These are phyloP conservation scores for Aspergillus sp. DNA, from an alignment of 2,329 filamentous ascomycete species.

Conservation along the genomic window DNA sequence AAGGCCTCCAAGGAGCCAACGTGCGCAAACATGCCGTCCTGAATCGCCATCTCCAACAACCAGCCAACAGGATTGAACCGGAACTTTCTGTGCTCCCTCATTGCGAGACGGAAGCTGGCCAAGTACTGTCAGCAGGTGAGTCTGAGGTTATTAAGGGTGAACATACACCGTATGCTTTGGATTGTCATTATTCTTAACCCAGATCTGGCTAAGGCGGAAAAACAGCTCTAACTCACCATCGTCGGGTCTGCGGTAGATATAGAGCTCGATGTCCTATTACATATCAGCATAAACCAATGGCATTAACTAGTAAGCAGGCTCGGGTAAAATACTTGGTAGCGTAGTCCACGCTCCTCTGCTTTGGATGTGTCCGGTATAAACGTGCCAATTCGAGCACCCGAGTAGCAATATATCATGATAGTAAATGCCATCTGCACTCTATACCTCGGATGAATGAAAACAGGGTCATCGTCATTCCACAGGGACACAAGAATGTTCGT, in stretches of 20 bases:
- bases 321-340: conserved; percentile 12
- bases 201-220: conserved; percentile 13
- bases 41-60: conserved; percentile 10
- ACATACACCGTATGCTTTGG: conserved; percentile 9
- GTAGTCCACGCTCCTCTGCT: conserved; percentile 8
- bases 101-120: conserved; percentile 9
- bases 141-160: not conserved
- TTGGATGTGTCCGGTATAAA: conserved; percentile 15
- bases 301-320: not conserved
- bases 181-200: conserved; percentile 14
- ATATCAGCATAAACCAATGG: not conserved
- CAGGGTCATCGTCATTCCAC: conserved; percentile 12
- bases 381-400: conserved; percentile 10
- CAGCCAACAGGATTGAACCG: conserved; percentile 6
- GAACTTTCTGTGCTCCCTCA: conserved; percentile 13
- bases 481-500: conserved; percentile 14
- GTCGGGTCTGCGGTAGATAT: conserved; percentile 11
- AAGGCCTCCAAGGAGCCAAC: conserved; percentile 6
- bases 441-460: conserved; percentile 12
- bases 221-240: conserved; percentile 12
- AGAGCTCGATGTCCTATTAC: conserved; percentile 14
- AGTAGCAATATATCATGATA: conserved; percentile 12
- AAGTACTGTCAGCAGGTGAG: not conserved
- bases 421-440: conserved; percentile 13
- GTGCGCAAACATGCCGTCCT: conserved; percentile 10